A percentile compares a stretch with the other conserved stretches of the same genome.
phyloP scores from a whole-genome alignment of 306 rosid species.

The Biancaea sappan region DNA sequence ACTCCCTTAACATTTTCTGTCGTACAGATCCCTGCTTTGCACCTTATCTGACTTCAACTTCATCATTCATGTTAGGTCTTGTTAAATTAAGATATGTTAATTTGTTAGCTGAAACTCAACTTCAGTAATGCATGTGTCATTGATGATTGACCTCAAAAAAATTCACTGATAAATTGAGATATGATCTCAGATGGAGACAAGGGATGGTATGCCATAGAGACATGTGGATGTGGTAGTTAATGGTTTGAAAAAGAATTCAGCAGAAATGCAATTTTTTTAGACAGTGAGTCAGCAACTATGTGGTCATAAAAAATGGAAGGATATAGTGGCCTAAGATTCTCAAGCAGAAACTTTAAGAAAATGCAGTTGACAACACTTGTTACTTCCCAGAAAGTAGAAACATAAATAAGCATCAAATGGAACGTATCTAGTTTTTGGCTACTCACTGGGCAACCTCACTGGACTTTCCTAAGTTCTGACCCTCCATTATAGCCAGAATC shows the following conservation, averaged over 20 bases:
- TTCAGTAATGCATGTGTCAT: constrained; percentile 16
- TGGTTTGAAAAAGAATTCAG: constrained; percentile 26
- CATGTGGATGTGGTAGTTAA: no score
- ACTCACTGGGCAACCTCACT: constrained; percentile 50
- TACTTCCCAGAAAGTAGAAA: no score
- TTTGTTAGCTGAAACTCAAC: constrained; percentile 8
- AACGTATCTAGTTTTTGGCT: background rate
- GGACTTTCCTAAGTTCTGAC: constrained; percentile 47
- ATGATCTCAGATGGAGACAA: background rate
- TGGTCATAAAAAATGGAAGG: no score
- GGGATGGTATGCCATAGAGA: background rate
- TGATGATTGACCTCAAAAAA: background rate
- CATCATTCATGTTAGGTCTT: background rate
- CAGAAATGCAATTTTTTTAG: background rate
- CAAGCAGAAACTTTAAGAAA: no score
- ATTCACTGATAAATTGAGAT: background rate
- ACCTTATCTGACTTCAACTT: constrained; percentile 12
- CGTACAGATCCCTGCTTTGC: background rate
- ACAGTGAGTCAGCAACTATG: no score
- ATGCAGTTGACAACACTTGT: no score
- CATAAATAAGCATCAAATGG: background rate
- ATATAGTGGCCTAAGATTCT: no score
- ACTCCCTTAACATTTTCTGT: background rate
- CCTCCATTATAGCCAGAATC: constrained; percentile 50
- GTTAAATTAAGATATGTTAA: constrained; percentile 3